Percentiles rank a stretch among this genome's conserved stretches.
These are phyloP conservation scores for Diaporthe ampelina DNA, from an alignment of 2,329 filamentous ascomycete species.

Conservation along the genomic window DNA sequence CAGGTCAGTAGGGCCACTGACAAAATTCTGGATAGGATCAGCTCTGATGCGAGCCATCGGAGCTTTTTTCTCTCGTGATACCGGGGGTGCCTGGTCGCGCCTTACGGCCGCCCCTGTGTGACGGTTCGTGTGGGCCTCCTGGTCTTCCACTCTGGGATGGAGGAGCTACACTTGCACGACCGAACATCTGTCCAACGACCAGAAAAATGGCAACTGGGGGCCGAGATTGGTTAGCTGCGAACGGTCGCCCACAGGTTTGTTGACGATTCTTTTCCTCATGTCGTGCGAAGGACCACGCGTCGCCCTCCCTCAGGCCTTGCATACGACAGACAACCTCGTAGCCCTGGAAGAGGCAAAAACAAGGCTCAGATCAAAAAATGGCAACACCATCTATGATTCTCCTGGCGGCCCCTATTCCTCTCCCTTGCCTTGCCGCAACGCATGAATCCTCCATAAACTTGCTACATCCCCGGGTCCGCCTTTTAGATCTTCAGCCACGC, in stretches of 20 bases:
- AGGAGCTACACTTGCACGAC: neutral
- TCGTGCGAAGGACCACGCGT: slow-evolving; percentile 29
- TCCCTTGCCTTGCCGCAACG: neutral
- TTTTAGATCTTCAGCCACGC: slow-evolving; percentile 11
- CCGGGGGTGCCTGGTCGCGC: slow-evolving; percentile 1
- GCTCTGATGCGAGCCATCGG: slow-evolving; percentile 10
- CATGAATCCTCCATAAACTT: slow-evolving; percentile 29
- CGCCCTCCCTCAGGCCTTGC: neutral
- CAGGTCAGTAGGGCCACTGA: neutral
- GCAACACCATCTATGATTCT: neutral
- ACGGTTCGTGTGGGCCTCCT: slow-evolving; percentile 12
- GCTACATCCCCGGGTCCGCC: slow-evolving; percentile 16
- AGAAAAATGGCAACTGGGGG: neutral
- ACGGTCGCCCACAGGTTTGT: neutral
- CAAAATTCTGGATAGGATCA: slow-evolving; percentile 9
- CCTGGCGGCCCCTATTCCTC: slow-evolving; percentile 1
- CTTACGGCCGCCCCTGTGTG: slow-evolving; percentile 8
- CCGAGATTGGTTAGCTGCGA: neutral
- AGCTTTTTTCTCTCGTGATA: neutral
- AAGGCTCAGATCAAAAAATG: neutral
- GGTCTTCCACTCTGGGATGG: too few relatives aligned
- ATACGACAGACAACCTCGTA: neutral
- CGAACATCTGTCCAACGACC: neutral
- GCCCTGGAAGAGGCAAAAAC: neutral
- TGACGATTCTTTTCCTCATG: neutral